Percentiles rank a stretch among this genome's conserved stretches.
These are phyloP conservation scores for Croton laevigatus DNA, from an alignment of 441 rosid genomes.

Conservation along the genomic window DNA sequence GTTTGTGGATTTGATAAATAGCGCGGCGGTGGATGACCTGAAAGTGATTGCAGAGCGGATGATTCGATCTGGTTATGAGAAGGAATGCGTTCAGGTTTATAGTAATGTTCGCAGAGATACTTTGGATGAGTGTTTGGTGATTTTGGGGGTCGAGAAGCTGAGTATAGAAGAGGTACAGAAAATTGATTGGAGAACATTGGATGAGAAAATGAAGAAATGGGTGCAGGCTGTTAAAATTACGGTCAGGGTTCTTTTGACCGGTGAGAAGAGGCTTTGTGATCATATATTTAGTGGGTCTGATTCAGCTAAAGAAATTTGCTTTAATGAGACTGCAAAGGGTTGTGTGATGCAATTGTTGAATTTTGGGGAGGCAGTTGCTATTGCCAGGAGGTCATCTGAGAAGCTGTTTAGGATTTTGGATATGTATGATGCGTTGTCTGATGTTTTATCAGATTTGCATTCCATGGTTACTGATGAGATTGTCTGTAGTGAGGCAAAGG, in stretches of 20 bases:
- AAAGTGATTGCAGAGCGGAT: conserved; percentile 84
- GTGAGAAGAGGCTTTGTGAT: conserved; percentile 87
- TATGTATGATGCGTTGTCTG: conserved; percentile 78
- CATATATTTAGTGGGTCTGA: conserved; percentile 60
- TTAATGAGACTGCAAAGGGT: conserved; percentile 79
- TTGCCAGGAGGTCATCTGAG: conserved; percentile 79
- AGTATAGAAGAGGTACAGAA: conserved; percentile 96
- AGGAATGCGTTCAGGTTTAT: conserved; percentile 90
- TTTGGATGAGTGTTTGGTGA: conserved; percentile 75
- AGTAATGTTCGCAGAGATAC: conserved; percentile 72
- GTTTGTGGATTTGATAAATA: conserved; percentile 71
- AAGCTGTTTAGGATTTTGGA: conserved; percentile 89
- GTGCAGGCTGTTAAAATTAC: conserved; percentile 77
- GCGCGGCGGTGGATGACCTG: conserved; percentile 58
- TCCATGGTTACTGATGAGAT: conserved; percentile 56
- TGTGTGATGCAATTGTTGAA: conserved; percentile 83
- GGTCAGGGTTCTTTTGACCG: conserved; percentile 63
- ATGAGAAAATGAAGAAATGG: conserved; percentile 99
- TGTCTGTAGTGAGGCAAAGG: conserved; percentile 57
- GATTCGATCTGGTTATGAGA: conserved; percentile 83
- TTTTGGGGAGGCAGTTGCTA: conserved; percentile 86
- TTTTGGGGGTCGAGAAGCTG: conserved; percentile 80
- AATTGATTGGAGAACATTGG: conserved; percentile 84
- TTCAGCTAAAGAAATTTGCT: conserved; percentile 62
- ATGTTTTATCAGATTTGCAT: conserved; percentile 52